Evolutionary conservation across 305 asterid species (phyloP).

Genomic region (Plantago coronopus): DNA sequence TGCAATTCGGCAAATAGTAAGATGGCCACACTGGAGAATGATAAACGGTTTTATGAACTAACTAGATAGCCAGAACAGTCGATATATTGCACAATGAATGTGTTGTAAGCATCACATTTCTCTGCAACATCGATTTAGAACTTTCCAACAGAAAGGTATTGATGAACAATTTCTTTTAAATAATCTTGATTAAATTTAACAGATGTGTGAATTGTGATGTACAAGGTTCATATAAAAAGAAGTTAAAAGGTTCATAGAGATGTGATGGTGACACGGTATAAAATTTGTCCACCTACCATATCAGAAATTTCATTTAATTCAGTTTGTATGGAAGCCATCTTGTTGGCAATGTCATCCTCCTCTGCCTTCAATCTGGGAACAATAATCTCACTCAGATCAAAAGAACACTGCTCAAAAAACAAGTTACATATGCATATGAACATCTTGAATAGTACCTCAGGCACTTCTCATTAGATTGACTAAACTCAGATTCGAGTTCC

Average conservation of each 20-base stretch:
- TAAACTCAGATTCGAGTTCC: slow-evolving; percentile 58
- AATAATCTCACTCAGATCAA: slow-evolving; percentile 27
- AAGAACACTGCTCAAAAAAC: slow-evolving; percentile 10
- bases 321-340: slow-evolving; percentile 29
- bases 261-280: slow-evolving; percentile 2
- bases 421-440: slow-evolving; percentile 14
- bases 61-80: slow-evolving; percentile 5
- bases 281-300: slow-evolving; percentile 41
- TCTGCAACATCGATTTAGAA: slow-evolving; percentile 12
- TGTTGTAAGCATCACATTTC: slow-evolving; percentile 4
- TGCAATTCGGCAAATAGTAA: slow-evolving; percentile 6
- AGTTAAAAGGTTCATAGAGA: slow-evolving; percentile 9
- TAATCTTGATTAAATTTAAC: neutral
- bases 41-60: slow-evolving; percentile 5
- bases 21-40: slow-evolving; percentile 16
- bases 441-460: slow-evolving; percentile 45
- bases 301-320: slow-evolving; percentile 40
- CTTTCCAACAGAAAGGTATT: slow-evolving; percentile 16
- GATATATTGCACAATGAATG: slow-evolving; percentile 14
- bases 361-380: slow-evolving; percentile 59
- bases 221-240: slow-evolving; percentile 18
- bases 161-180: slow-evolving; percentile 18
- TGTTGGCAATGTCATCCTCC: slow-evolving; percentile 45
- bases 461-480: slow-evolving; percentile 35
- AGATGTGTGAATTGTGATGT: neutral